These are phyloP conservation scores for Aureobasidium sp. DNA, from an alignment of 2,329 filamentous ascomycete genomes.

Conservation along the genomic window DNA sequence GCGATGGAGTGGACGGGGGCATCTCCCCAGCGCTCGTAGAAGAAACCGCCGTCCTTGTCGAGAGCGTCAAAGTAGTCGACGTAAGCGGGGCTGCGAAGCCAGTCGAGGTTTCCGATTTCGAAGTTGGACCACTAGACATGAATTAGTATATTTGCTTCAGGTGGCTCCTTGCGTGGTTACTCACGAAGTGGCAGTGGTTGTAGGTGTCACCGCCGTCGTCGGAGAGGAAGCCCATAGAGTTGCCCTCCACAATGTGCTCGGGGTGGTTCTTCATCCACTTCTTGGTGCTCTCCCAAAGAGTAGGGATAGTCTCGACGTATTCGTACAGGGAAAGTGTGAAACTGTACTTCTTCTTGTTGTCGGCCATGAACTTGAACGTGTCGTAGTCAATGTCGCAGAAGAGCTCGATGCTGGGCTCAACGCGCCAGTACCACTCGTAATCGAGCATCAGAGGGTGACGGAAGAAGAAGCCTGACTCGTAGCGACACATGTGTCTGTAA, in stretches of 20 bases:
- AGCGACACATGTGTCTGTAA: constrained; percentile 99
- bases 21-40: constrained; percentile 98
- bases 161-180: constrained; percentile 29
- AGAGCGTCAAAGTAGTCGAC: constrained; percentile 83
- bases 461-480: constrained; percentile 99
- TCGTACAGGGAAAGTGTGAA: constrained; percentile 95
- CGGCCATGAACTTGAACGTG: constrained; percentile 92
- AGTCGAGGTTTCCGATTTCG: constrained; percentile 81
- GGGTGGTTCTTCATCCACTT: constrained; percentile 88
- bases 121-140: constrained; percentile 90
- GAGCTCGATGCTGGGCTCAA: constrained; percentile 93
- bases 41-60: constrained; percentile 90
- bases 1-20: constrained; percentile 98
- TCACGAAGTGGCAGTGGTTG: constrained; percentile 94
- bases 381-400: constrained; percentile 95
- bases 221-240: constrained; percentile 85
- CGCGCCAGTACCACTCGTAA: constrained; percentile 99
- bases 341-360: constrained; percentile 96
- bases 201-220: constrained; percentile 88
- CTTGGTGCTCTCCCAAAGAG: constrained; percentile 90
- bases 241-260: constrained; percentile 75
- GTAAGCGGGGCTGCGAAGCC: constrained; percentile 85
- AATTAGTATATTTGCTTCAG: constrained; percentile 10
- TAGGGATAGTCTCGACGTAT: constrained; percentile 92
- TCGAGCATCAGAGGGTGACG: constrained; percentile 86